Base-by-base conservation (phyloP, 805 yeast species). In the Sugiyamaella lignohabitans region DNA sequence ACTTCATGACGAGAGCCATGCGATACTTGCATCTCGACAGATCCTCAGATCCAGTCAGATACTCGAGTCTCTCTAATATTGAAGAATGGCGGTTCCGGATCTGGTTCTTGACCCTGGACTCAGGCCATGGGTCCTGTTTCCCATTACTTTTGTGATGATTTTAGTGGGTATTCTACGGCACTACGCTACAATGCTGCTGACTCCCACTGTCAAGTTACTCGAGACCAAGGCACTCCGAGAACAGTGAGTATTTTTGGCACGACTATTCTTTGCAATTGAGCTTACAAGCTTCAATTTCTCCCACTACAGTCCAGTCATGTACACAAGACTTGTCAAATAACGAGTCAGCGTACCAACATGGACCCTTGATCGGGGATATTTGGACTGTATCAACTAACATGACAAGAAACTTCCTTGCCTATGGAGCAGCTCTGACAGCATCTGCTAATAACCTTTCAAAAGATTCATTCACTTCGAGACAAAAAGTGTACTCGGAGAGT, bases 141-240 rank as follows among this genome's bases (percentile, higher is more conserved):
- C 98, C 20, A 89, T 93, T 38, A 79, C 95, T 4, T 61, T 84
- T 18, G 95, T 88, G 18, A 88, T 93, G 95, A 82, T 93, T 8
- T 66, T 89, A 47, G 87, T 87, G 3, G 96, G 96, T 5, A 64
- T 91, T 17, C 64, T 87, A 22, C 73, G 96, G 47, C 81, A 84
- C 45, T 79, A 82, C 57, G 71, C 82, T 6, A 79, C 87, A 36
- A 63, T 70, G 14, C 66, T 88, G 21, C 67, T 87, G 35, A 16
- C 48, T 14, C 5, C 74, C 43, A 63, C 70, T 29, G 79, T 81
- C 3, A 81, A 78, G 54, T 67, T 75, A 18, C 76, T 71, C 23
- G 72, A 76, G 14, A 68, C 71, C 50, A 74, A 70, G 49, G 69
- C 76, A 43, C 59, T 78, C 3, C 72, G 78, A 43, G 87, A 87